These are phyloP conservation scores for Saprolegnia parasitica DNA, from an alignment of 352 stramenopile species.

Conservation along the genomic window DNA sequence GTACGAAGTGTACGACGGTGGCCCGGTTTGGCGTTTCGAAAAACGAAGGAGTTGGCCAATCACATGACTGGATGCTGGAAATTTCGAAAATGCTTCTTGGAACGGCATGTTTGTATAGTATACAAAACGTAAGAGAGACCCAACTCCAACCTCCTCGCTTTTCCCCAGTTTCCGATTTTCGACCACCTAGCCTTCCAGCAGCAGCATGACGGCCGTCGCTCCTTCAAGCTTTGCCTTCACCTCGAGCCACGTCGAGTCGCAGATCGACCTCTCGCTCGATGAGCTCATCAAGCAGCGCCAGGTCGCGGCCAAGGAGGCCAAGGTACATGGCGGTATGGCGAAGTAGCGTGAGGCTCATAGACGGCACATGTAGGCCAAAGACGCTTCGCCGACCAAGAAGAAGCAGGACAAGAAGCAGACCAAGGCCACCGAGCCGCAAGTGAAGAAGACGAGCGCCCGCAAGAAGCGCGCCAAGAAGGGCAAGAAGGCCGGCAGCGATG, in stretches of 20 bases:
- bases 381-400: slow-evolving; percentile 7
- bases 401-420: slow-evolving; percentile 1
- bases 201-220: neutral
- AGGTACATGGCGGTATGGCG: neutral
- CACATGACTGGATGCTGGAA: neutral
- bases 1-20: neutral
- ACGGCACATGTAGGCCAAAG: neutral
- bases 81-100: slow-evolving; percentile 10
- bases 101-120: slow-evolving; percentile 11
- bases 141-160: neutral
- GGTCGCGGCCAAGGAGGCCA: slow-evolving; percentile 8
- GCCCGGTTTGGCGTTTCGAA: neutral
- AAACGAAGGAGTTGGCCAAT: slow-evolving; percentile 4
- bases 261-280: slow-evolving; percentile 18
- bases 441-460: too few relatives aligned
- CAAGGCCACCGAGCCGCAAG: too few relatives aligned
- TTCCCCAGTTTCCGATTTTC: slow-evolving; percentile 21
- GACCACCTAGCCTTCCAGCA: too few relatives aligned
- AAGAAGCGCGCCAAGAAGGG: too few relatives aligned
- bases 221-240: neutral
- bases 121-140: neutral
- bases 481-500: too few relatives aligned
- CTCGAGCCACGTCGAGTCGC: slow-evolving; percentile 15
- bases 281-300: slow-evolving; percentile 20
- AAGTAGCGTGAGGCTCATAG: neutral